A percentile compares a stretch with the other conserved stretches of the same genome.
Conservation (phyloP, 164 flowering plant species). For the Piper longum region DNA sequence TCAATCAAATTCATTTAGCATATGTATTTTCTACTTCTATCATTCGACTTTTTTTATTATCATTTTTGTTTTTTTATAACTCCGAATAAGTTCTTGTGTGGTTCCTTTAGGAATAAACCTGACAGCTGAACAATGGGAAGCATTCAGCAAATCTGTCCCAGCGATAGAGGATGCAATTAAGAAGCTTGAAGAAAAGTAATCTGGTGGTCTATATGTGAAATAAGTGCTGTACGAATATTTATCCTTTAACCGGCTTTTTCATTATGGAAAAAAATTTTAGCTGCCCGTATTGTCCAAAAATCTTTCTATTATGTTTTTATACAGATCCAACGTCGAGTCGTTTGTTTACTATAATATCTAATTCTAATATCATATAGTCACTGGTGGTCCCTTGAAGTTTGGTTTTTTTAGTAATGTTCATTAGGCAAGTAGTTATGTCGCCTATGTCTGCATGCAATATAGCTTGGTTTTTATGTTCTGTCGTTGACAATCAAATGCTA, state of each 20-base stretch:
- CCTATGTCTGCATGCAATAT: no score
- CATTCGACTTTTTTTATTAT: neutral
- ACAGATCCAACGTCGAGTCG: no score
- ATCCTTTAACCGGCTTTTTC: no score
- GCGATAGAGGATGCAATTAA: conserved; percentile 55
- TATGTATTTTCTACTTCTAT: neutral
- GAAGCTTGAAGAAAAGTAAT: conserved; percentile 33
- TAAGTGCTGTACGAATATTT: no score
- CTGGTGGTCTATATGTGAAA: neutral
- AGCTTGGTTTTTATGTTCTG: no score
- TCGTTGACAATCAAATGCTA: no score
- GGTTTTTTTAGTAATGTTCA: no score
- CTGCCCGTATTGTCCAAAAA: neutral
- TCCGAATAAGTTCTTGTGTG: neutral
- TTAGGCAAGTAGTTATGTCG: no score
- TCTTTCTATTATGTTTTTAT: neutral
- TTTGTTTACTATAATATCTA: no score
- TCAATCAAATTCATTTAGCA: neutral
- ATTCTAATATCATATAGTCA: no score
- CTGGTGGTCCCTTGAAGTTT: no score
- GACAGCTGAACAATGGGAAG: conserved; percentile 74
- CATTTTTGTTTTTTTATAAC: neutral
- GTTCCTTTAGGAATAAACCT: conserved; percentile 62
- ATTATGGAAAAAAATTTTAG: neutral
- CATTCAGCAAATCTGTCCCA: conserved; percentile 53